These are phyloP conservation scores for Dryas integrifolia DNA, from an alignment of 331 rosid genomes.

Conservation along the genomic window DNA sequence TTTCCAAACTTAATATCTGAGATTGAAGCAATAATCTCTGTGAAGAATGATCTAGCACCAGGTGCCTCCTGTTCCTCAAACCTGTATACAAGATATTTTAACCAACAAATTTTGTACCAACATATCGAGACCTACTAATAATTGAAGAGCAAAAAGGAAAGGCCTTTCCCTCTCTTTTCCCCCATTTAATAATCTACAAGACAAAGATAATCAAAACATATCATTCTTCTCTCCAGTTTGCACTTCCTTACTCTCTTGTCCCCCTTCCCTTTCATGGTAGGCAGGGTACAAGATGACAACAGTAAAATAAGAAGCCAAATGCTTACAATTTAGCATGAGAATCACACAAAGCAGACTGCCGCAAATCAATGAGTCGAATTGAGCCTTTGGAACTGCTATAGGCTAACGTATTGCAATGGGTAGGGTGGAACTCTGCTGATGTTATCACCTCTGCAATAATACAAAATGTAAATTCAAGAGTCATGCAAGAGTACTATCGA, in stretches of 20 bases:
- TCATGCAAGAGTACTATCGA: conserved; percentile 18
- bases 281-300: conserved; percentile 11
- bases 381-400: conserved; percentile 99
- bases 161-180: neutral
- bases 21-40: conserved; percentile 96
- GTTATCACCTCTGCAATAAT: conserved; percentile 94
- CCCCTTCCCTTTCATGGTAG: neutral
- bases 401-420: conserved; percentile 90
- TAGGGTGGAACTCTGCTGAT: conserved; percentile 97
- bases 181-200: neutral
- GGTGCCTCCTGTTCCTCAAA: conserved; percentile 97
- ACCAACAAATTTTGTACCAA: conserved; percentile 2
- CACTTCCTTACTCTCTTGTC: neutral
- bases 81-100: conserved; percentile 36
- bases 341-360: conserved; percentile 98
- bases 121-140: neutral
- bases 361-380: conserved; percentile 90
- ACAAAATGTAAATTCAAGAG: conserved; percentile 17
- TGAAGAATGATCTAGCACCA: conserved; percentile 92
- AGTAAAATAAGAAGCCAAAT: conserved; percentile 8
- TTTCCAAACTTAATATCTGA: conserved; percentile 91
- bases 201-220: neutral
- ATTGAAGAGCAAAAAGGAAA: neutral
- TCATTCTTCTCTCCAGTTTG: conserved; percentile 1
- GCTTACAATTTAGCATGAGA: conserved; percentile 89